Conservation (phyloP, 805 yeast genomes). For the Candida ficus region DNA sequence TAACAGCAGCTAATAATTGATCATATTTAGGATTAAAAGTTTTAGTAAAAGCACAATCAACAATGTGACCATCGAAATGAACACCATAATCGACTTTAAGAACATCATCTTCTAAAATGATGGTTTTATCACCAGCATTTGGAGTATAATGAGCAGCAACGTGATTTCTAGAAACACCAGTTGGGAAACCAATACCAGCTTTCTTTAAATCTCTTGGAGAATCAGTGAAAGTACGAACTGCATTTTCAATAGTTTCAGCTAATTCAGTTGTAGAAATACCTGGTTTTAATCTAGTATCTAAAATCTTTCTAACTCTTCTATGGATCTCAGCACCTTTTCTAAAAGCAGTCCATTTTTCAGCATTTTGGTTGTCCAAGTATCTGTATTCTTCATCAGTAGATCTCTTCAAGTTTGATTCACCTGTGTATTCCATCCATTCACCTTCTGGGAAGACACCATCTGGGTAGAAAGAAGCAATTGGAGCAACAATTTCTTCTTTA, state of each 20-base stretch:
- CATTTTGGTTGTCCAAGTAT: slow-evolving; percentile 59
- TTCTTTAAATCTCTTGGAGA: slow-evolving; percentile 46
- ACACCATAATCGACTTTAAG: slow-evolving; percentile 97
- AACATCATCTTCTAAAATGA: slow-evolving; percentile 80
- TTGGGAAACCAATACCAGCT: slow-evolving; percentile 96
- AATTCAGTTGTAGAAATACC: slow-evolving; percentile 91
- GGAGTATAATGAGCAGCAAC: slow-evolving; percentile 99
- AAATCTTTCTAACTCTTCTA: slow-evolving; percentile 80
- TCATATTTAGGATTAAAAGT: slow-evolving; percentile 85
- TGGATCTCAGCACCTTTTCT: slow-evolving; percentile 97
- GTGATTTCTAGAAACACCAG: slow-evolving; percentile 91
- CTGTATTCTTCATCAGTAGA: slow-evolving; percentile 85
- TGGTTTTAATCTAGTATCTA: slow-evolving; percentile 70
- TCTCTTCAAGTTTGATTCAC: slow-evolving; percentile 61
- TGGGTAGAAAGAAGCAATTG: slow-evolving; percentile 64
- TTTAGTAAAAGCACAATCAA: slow-evolving; percentile 93
- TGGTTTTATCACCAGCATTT: slow-evolving; percentile 86
- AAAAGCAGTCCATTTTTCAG: slow-evolving; percentile 73
- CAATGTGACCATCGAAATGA: slow-evolving; percentile 88
- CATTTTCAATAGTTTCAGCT: slow-evolving; percentile 84
- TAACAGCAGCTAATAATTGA: slow-evolving; percentile 74
- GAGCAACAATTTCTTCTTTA: slow-evolving; percentile 53
- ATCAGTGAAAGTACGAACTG: slow-evolving; percentile 70
- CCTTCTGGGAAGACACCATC: slow-evolving; percentile 81
- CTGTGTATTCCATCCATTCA: slow-evolving; percentile 72